Percentiles rank a stretch among this genome's conserved stretches.
Conservation (phyloP, 371 early-diverging fungal genomes). For the Mortierella sp. region DNA sequence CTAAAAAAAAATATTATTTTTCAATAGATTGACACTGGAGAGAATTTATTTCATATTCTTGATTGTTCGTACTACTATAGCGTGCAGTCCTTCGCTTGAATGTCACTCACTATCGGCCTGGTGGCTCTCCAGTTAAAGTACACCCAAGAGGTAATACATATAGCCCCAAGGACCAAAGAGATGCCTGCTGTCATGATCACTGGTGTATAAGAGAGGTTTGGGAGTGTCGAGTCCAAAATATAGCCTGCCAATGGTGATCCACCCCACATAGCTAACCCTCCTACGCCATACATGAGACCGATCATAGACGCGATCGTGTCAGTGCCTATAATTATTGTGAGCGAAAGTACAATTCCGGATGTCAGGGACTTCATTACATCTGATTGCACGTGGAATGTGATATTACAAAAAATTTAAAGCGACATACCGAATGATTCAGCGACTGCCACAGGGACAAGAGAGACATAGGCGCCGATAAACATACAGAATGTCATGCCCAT, state of each 20-base stretch:
- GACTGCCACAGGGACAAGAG: constrained; percentile 44
- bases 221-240: constrained; percentile 55
- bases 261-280: constrained; percentile 43
- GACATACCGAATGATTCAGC: constrained; percentile 47
- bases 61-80: background rate
- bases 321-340: constrained; percentile 24
- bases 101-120: background rate
- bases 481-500: constrained; percentile 41
- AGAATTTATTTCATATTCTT: too few species aligned
- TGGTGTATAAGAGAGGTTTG: constrained; percentile 58
- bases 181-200: constrained; percentile 64
- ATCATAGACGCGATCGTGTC: constrained; percentile 46
- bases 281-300: constrained; percentile 42
- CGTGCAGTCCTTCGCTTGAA: constrained; percentile 1
- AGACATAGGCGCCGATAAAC: constrained; percentile 40
- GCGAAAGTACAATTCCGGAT: background rate
- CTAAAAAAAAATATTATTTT: too few species aligned
- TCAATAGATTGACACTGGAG: too few species aligned
- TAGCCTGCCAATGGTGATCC: constrained; percentile 57
- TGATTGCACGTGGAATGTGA: too few species aligned
- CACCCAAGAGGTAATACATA: constrained; percentile 39
- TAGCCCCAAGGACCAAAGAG: constrained; percentile 56
- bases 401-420: background rate
- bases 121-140: constrained; percentile 36
- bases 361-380: too few species aligned